These are phyloP conservation scores for Talaromyces verruculosus DNA, from an alignment of 2,329 filamentous ascomycete species.

Conservation along the genomic window DNA sequence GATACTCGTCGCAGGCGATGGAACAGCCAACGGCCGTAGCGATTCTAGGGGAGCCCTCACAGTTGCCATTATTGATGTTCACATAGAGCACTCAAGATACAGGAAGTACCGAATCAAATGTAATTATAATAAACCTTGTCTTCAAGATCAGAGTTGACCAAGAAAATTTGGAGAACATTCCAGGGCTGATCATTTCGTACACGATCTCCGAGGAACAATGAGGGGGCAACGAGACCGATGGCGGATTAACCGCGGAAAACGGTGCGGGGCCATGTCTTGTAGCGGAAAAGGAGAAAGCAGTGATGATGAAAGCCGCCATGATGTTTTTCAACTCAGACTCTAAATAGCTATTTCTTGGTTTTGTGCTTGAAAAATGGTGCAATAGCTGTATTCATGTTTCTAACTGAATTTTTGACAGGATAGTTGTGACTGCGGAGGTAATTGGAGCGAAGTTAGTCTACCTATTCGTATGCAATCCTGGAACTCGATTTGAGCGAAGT, in stretches of 20 bases:
- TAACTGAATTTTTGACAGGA: neutral
- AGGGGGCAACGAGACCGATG: neutral
- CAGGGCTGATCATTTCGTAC: neutral
- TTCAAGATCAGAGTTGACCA: neutral
- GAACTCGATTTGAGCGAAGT: neutral
- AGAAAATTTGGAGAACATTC: neutral
- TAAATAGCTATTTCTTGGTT: neutral
- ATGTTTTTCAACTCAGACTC: neutral
- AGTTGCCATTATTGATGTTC: neutral
- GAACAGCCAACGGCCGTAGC: neutral
- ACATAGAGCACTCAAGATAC: neutral
- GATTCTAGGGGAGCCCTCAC: neutral
- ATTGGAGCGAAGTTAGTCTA: neutral
- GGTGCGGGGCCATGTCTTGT: neutral
- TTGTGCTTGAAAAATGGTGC: neutral
- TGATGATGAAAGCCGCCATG: neutral
- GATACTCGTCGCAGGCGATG: constrained; percentile 22
- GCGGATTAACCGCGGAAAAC: neutral
- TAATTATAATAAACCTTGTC: neutral
- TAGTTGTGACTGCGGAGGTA: neutral
- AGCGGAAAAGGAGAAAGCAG: neutral
- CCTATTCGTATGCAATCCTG: neutral
- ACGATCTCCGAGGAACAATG: neutral
- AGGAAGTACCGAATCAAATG: neutral
- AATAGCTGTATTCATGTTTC: neutral